Percentiles rank a stretch among this genome's conserved stretches.
Conservation (phyloP, 768 basidiomycete species). For the Crepidotus variabilis region DNA sequence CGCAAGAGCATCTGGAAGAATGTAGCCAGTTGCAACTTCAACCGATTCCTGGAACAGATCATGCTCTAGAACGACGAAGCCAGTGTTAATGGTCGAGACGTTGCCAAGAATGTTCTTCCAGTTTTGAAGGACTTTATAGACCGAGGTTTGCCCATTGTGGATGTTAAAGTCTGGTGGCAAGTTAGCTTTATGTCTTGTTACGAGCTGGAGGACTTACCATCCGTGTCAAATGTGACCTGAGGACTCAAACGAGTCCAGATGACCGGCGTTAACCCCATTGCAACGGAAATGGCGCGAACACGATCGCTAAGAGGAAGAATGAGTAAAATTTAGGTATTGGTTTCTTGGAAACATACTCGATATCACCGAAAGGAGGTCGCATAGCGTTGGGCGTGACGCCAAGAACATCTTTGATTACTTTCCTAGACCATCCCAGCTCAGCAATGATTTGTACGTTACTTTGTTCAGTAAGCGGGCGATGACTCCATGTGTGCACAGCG, state of each 20-base stretch:
- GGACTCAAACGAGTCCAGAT: conserved; percentile 78
- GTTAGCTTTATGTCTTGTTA: not conserved
- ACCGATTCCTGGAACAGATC: conserved; percentile 85
- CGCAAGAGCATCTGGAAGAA: conserved; percentile 76
- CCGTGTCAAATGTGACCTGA: conserved; percentile 65
- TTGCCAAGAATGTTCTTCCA: conserved; percentile 73
- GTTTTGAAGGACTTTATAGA: conserved; percentile 59
- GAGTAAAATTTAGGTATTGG: not conserved
- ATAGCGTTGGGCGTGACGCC: conserved; percentile 77
- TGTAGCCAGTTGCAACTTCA: conserved; percentile 82
- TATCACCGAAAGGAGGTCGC: conserved; percentile 81
- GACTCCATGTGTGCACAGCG: conserved; percentile 67
- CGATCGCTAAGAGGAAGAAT: conserved; percentile 53
- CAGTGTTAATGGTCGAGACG: conserved; percentile 52
- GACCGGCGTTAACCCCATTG: conserved; percentile 80
- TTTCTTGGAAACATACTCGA: conserved; percentile 45
- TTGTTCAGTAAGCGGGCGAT: conserved; percentile 66
- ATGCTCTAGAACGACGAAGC: conserved; percentile 88
- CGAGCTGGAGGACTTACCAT: conserved; percentile 34
- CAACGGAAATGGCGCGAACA: conserved; percentile 76
- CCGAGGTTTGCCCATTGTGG: conserved; percentile 54
- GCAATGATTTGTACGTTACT: conserved; percentile 82
- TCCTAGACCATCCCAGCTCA: conserved; percentile 84
- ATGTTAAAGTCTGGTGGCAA: conserved; percentile 69
- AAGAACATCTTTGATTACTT: conserved; percentile 78